Evolutionary conservation across 225 moss, liverwort and hornwort species (phyloP).

Genomic region (Straminergon stramineum): DNA sequence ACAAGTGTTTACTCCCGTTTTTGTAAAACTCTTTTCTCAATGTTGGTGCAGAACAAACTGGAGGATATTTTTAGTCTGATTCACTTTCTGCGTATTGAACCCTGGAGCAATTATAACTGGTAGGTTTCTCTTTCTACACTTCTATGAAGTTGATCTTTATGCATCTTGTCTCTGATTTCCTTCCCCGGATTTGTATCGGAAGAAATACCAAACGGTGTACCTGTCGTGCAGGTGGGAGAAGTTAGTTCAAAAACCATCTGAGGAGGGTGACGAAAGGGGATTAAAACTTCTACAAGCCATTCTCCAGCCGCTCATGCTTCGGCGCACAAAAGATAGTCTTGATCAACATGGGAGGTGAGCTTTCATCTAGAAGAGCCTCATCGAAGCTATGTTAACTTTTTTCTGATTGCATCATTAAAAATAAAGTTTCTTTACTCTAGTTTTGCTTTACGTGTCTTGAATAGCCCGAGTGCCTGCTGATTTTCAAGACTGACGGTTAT

Average conservation of each 20-base stretch:
- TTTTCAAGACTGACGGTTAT: neutral
- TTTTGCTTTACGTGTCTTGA: neutral
- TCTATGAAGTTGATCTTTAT: neutral
- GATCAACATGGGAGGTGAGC: conserved; percentile 70
- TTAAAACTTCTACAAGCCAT: conserved; percentile 67
- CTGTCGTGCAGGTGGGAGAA: conserved; percentile 62
- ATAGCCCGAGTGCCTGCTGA: neutral
- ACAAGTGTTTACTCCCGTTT: neutral
- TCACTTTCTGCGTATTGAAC: conserved; percentile 83
- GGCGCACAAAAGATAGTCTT: conserved; percentile 74
- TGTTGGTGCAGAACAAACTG: conserved; percentile 67
- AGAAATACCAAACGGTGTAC: neutral
- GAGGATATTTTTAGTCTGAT: conserved; percentile 83
- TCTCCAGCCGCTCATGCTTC: conserved; percentile 78
- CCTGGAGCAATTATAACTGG: conserved; percentile 88
- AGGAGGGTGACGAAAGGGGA: conserved; percentile 76
- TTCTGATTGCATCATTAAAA: neutral
- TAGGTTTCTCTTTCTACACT: conserved; percentile 8
- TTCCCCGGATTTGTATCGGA: neutral
- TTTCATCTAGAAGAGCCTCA: neutral
- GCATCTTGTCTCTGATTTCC: neutral
- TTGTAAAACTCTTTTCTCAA: neutral
- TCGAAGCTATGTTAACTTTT: neutral
- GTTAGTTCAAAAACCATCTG: conserved; percentile 80
- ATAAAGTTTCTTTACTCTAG: neutral